These are phyloP conservation scores for Podila clonocystis DNA, from an alignment of 192 early-diverging fungal genomes.

Conservation along the genomic window DNA sequence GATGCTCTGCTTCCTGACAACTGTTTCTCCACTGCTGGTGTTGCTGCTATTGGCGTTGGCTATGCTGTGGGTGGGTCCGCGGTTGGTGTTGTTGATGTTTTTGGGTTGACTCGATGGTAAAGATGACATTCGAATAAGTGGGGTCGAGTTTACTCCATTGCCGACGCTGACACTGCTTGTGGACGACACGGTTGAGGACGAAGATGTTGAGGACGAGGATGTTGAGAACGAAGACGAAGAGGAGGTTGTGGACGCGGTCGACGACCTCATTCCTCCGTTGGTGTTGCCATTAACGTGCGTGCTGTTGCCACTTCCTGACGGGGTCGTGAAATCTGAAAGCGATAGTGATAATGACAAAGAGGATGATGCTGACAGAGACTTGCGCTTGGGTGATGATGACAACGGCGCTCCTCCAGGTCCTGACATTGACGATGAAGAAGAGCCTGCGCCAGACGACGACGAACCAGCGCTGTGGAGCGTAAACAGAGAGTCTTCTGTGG, in stretches of 20 bases:
- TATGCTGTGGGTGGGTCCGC: not conserved
- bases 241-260: not conserved
- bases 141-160: not conserved
- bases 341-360: constrained; percentile 11
- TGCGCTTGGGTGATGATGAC: constrained; percentile 20
- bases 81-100: not conserved
- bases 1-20: constrained; percentile 18
- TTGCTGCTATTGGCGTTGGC: constrained; percentile 1
- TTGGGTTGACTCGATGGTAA: constrained; percentile 6
- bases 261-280: not conserved
- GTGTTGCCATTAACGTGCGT: not conserved
- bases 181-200: constrained; percentile 15
- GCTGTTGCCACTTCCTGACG: not conserved
- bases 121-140: constrained; percentile 23
- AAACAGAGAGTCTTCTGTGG: constrained; percentile 26
- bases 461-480: constrained; percentile 9
- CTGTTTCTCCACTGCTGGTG: constrained; percentile 1
- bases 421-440: not conserved
- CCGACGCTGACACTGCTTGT: constrained; percentile 7
- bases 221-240: constrained; percentile 1
- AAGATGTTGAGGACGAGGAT: constrained; percentile 10
- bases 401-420: not conserved
- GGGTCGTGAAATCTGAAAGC: not conserved
- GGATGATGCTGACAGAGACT: constrained; percentile 22
- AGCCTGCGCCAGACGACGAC: not conserved